Evolutionary conservation across 1,284 basidiomycete genomes (phyloP), one percentile per base, ranked within the genome.

Genomic region (Pseudozyma tsukubaensis): DNA sequence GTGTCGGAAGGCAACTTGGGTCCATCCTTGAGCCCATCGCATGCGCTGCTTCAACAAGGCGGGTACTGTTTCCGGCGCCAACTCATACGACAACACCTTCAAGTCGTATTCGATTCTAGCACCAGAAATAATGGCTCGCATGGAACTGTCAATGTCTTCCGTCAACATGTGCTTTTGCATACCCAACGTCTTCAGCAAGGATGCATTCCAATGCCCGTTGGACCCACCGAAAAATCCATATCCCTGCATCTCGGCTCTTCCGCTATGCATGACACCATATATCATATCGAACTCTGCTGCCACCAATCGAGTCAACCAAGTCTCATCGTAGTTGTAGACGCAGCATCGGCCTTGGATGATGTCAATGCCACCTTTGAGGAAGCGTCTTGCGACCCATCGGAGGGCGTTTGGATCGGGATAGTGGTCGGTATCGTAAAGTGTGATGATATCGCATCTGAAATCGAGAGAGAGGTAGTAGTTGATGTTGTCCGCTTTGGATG

Each of bases 21-120:
- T 79, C 81, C 81, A 82, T 0, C 80, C 81, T 39, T 81, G 79
- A 1, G 79, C 66, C 80, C 80, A 82, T 40, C 79, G 68, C 58
- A 81, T 56, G 2, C 80, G 68, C 60, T 82, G 80, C 45, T 79
- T 80, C n/a, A 60, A 39, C 19, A 82, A 48, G 2, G 78, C 79
- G 4, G 63, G 43, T 0, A 74, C 18, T 0, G 78, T 80, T 48
- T 76, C 76, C 3, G 80, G 80, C 2, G 81, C 80, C 10, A 69
- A 58, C 52, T 82, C 81, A 66, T 73, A 80, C 0, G 78, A 80
- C 0, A 75, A 48, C n/a, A 82, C 75, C 44, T 74, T 72, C 39
- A 80, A 63, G 35, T 80, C 77, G 63, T 81, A 82, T 29, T 70
- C 76, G 56, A 81, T 76, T 5, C 76, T 60, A 1, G 81, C 81